Base-by-base conservation (phyloP, 2,329 filamentous ascomycete species). In the Tolypocladium inflatum region DNA sequence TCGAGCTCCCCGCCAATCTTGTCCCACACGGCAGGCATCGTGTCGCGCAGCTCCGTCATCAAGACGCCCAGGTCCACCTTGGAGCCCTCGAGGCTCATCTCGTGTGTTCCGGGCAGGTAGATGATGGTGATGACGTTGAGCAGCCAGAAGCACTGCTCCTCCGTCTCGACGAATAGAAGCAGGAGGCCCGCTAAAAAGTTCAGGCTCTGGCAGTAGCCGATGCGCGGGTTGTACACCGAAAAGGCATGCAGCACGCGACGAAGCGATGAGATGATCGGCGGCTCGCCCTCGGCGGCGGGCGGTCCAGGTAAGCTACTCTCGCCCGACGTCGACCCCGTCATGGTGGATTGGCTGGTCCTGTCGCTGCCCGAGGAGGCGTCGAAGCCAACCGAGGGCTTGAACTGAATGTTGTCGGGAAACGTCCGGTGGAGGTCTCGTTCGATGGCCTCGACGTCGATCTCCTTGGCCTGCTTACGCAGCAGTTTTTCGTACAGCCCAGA, bases 11-110 rank as follows among this genome's bases (percentile, higher is more conserved):
- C 86, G 37, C 90, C 90, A 64, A 97, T 91, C 70, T 95, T 96
- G 58, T 85, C 82, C 88, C 92, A 97, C 15, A 97, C 85, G 2
- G 79, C 79, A 0, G 93, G 92, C 73, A 96, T 85, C 2, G 86
- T 85, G 62, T 96, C 91, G 61, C 88, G 87, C 63, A 97, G 81
- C 56, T 89, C 82, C 55, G 87, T 84, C 93, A 97, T 97, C 58
- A 97, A 80, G 3, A 97, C 93, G 61, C 91, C 91, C 57, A 97
- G 84, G 72, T 97, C 93, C 54, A 96, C 90, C 71, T 96, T 97
- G 57, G 91, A 91, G 4, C 90, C 91, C 71, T 96, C 92, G 9
- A 97, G 83, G 59, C 86, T 93, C 67, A 92, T 85, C 69, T 95
- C 91, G 68, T 97, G 93, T 0, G 92, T 97, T 2, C 91, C 92